Conservation (phyloP, 2,329 filamentous ascomycete genomes). For the Calcarisporium arbuscula region DNA sequence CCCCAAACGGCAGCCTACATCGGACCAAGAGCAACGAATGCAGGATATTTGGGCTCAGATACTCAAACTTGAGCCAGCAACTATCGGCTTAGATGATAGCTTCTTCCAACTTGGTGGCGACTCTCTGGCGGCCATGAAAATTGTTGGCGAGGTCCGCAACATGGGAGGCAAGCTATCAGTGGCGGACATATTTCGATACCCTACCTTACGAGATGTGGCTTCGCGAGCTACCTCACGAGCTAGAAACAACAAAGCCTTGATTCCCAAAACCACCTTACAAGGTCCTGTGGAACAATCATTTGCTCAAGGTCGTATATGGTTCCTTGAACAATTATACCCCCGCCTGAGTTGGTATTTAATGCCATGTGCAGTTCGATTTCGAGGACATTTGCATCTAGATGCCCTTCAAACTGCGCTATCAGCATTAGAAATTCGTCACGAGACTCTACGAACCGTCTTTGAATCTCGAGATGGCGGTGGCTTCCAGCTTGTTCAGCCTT, state of each 20-base stretch:
- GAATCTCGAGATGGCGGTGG: neutral
- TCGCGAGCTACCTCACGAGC: too few species aligned
- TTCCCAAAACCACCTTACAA: conserved; percentile 24
- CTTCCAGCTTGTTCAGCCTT: conserved; percentile 7
- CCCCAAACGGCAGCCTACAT: conserved; percentile 1
- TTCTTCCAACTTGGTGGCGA: conserved; percentile 44
- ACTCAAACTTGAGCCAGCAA: conserved; percentile 22
- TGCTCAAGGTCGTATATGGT: conserved; percentile 17
- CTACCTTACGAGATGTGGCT: too few species aligned
- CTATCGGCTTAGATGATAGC: conserved; percentile 34
- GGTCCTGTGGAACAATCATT: conserved; percentile 16
- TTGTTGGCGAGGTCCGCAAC: conserved; percentile 18
- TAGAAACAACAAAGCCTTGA: too few species aligned
- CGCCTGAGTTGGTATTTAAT: conserved; percentile 13
- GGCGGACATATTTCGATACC: neutral
- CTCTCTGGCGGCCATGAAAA: conserved; percentile 40
- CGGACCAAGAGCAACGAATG: conserved; percentile 14
- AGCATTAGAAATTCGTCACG: conserved; percentile 14
- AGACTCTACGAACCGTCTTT: conserved; percentile 15
- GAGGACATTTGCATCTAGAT: conserved; percentile 9
- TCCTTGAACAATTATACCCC: conserved; percentile 14
- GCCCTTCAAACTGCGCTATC: conserved; percentile 8
- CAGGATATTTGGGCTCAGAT: conserved; percentile 28
- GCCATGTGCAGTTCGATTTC: conserved; percentile 10
- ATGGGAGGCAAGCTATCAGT: neutral